Evolutionary conservation across 148 eudicot species (phyloP).

Genomic region (Amaranthus palmeri): DNA sequence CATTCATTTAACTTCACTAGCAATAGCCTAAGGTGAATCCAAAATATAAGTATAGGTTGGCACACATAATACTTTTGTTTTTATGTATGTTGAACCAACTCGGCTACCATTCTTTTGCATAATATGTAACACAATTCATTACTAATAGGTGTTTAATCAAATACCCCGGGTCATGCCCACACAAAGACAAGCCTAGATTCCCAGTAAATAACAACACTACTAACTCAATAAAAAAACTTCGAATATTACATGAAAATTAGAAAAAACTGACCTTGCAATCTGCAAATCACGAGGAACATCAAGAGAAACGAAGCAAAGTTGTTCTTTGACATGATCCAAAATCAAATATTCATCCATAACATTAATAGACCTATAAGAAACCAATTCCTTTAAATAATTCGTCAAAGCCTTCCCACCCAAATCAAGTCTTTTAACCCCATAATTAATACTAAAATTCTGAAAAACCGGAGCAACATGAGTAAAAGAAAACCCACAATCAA

Average conservation of each 20-base stretch:
- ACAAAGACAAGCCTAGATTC: too few relatives aligned
- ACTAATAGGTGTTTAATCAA: too few relatives aligned
- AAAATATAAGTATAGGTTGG: too few relatives aligned
- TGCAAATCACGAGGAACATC: conserved; percentile 67
- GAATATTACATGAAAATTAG: not conserved
- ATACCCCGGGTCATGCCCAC: too few relatives aligned
- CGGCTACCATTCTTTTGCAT: too few relatives aligned
- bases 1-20: too few relatives aligned
- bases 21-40: too few relatives aligned
- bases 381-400: conserved; percentile 81
- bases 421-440: conserved; percentile 78
- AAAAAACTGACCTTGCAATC: conserved; percentile 57
- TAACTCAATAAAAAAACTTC: not conserved
- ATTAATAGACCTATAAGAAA: conserved; percentile 73
- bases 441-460: conserved; percentile 70
- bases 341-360: conserved; percentile 93
- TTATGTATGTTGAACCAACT: too few relatives aligned
- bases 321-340: conserved; percentile 88
- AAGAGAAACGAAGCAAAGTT: conserved; percentile 78
- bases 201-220: too few relatives aligned
- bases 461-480: conserved; percentile 77
- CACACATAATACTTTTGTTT: too few relatives aligned
- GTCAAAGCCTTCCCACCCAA: conserved; percentile 89
- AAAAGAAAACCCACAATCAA: conserved; percentile 82
- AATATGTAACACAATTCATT: too few relatives aligned